A percentile compares a stretch with the other conserved stretches of the same genome.
phyloP scores from a whole-genome alignment of 805 yeast species.

The Saccharomyces jurei region DNA sequence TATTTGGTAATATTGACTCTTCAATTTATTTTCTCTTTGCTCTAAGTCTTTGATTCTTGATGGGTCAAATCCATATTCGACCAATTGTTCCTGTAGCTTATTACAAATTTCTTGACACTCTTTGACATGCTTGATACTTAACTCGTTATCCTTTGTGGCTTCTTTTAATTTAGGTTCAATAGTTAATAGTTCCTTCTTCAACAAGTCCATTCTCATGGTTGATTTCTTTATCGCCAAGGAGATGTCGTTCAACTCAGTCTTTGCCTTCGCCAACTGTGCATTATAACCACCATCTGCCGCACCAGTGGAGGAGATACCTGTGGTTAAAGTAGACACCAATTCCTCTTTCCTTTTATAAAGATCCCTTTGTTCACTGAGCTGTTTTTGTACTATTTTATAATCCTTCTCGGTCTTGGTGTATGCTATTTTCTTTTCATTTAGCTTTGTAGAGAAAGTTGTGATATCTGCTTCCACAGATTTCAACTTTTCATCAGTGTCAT shows the following conservation, averaged over 20 bases:
- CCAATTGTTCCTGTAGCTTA: conserved; percentile 36
- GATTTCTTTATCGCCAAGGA: conserved; percentile 52
- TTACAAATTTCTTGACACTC: conserved; percentile 30
- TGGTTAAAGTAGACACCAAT: conserved; percentile 67
- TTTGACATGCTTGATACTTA: conserved; percentile 34
- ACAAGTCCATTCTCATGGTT: conserved; percentile 49
- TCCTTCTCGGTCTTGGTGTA: conserved; percentile 38
- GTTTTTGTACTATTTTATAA: conserved; percentile 37
- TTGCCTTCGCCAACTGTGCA: conserved; percentile 59
- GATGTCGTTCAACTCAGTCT: conserved; percentile 44
- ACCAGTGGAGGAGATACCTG: conserved; percentile 85
- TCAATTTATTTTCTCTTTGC: conserved; percentile 37
- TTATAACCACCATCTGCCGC: conserved; percentile 66
- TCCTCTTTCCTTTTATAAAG: conserved; percentile 61
- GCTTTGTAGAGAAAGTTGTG: conserved; percentile 26
- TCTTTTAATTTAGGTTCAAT: conserved; percentile 41
- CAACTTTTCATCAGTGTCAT: conserved; percentile 29
- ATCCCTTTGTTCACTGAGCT: conserved; percentile 39
- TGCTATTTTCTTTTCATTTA: conserved; percentile 31
- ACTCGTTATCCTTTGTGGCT: conserved; percentile 46
- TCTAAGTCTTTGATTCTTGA: conserved; percentile 37
- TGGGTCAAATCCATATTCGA: conserved; percentile 51
- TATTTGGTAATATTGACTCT: conserved; percentile 37
- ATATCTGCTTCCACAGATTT: conserved; percentile 25
- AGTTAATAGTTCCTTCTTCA: conserved; percentile 41